Evolutionary conservation across 1,139 yeast species (phyloP).

Genomic region (Meyerozyma smithsonii): DNA sequence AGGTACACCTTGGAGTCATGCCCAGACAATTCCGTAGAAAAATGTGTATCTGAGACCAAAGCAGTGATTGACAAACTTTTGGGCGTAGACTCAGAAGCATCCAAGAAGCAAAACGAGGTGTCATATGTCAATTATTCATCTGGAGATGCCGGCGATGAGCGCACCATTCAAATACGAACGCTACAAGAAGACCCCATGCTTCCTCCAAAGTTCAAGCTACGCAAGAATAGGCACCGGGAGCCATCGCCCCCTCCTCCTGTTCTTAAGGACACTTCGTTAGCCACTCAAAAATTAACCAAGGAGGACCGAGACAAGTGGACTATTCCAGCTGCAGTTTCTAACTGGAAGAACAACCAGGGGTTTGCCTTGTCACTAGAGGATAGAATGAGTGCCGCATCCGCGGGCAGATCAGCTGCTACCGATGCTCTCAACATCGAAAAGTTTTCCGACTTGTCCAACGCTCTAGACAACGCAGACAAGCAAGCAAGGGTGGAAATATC

Average conservation of each 20-base stretch:
- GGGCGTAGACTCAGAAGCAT: slow-evolving; percentile 10
- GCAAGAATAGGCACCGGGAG: slow-evolving; percentile 61
- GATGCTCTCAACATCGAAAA: slow-evolving; percentile 50
- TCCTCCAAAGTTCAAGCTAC: slow-evolving; percentile 73
- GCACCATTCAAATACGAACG: slow-evolving; percentile 27
- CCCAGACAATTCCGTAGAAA: slow-evolving; percentile 24
- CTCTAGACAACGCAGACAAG: slow-evolving; percentile 70
- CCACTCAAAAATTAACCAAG: slow-evolving; percentile 47
- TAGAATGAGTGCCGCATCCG: slow-evolving; percentile 59
- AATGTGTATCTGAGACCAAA: slow-evolving; percentile 28
- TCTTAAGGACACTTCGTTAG: slow-evolving; percentile 21
- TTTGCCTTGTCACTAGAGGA: slow-evolving; percentile 80
- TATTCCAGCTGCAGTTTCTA: slow-evolving; percentile 88
- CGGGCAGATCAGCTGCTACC: slow-evolving; percentile 19
- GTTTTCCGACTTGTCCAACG: slow-evolving; percentile 61
- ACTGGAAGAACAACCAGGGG: slow-evolving; percentile 95
- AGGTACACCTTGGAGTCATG: slow-evolving; percentile 22
- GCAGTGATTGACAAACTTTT: slow-evolving; percentile 21
- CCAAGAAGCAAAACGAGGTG: slow-evolving; percentile 8
- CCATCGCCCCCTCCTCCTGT: slow-evolving; percentile 66
- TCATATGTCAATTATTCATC: background rate
- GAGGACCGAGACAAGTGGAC: slow-evolving; percentile 82
- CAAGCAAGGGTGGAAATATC: slow-evolving; percentile 69
- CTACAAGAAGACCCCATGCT: slow-evolving; percentile 76
- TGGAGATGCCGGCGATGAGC: slow-evolving; percentile 12